These are phyloP conservation scores for Chamaecyparis obtusa DNA, from an alignment of 75 land plant genomes.

Conservation along the genomic window DNA sequence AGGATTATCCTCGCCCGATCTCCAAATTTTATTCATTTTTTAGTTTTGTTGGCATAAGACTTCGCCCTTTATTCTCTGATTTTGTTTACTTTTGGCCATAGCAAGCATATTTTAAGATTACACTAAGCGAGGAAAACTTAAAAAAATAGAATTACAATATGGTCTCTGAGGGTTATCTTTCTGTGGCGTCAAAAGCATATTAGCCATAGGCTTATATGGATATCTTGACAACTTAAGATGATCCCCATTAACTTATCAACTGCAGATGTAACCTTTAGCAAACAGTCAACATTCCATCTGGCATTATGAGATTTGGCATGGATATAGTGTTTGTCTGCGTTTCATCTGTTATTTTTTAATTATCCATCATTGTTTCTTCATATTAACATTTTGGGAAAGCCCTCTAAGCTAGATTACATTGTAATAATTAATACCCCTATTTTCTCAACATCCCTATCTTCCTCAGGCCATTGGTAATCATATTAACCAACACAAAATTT, in stretches of 20 bases:
- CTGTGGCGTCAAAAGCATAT: not conserved
- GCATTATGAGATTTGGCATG: not conserved
- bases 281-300: not conserved
- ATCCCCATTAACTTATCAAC: not conserved
- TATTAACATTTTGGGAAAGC: not conserved
- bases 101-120: not conserved
- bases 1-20: not conserved
- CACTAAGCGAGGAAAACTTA: not conserved
- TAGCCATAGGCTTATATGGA: not conserved
- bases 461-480: not conserved
- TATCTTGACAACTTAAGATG: not conserved
- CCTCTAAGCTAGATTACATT: no score
- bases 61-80: not conserved
- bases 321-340: not conserved
- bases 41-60: not conserved
- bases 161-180: not conserved
- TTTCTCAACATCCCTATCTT: not conserved
- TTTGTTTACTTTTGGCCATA: not conserved
- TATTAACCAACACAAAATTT: not conserved
- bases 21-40: not conserved
- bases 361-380: not conserved
- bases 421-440: not conserved
- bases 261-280: not conserved
- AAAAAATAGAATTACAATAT: not conserved
- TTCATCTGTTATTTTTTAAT: not conserved